Percentiles rank a stretch among this genome's conserved stretches.
Conservation (phyloP, 75 land plant genomes). For the Ceratopteris richardii region DNA sequence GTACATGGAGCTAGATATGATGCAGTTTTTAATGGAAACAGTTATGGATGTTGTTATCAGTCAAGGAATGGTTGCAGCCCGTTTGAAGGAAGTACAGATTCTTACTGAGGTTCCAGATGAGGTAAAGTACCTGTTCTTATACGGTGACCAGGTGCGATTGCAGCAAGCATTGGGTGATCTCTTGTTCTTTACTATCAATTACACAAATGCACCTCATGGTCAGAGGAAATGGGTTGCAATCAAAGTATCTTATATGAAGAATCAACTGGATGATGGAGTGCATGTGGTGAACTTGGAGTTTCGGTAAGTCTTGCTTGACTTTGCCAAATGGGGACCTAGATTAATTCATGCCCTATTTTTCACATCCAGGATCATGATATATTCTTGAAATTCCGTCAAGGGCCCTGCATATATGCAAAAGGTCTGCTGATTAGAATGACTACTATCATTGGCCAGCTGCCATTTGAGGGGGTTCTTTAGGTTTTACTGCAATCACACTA, state of each 20-base stretch:
- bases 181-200: slow-evolving; percentile 29
- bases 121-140: slow-evolving; percentile 35
- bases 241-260: slow-evolving; percentile 34
- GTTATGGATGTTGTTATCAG: slow-evolving; percentile 40
- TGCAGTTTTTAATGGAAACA: slow-evolving; percentile 53
- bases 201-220: slow-evolving; percentile 26
- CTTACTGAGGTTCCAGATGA: slow-evolving; percentile 43
- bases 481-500: no score
- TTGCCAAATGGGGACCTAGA: no score
- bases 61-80: slow-evolving; percentile 47
- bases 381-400: no score
- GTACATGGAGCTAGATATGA: slow-evolving; percentile 43
- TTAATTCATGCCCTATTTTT: no score
- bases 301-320: slow-evolving; percentile 29
- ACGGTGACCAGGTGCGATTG: slow-evolving; percentile 67
- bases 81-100: slow-evolving; percentile 36
- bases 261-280: slow-evolving; percentile 36
- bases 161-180: slow-evolving; percentile 69
- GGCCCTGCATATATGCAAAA: no score
- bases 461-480: no score
- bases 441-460: no score
- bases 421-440: no score
- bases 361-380: no score
- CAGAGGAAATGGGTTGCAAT: slow-evolving; percentile 33
- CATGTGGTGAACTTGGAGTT: slow-evolving; percentile 63